Conservation (phyloP, 441 rosid genomes). For the Raphanus hybrid region DNA sequence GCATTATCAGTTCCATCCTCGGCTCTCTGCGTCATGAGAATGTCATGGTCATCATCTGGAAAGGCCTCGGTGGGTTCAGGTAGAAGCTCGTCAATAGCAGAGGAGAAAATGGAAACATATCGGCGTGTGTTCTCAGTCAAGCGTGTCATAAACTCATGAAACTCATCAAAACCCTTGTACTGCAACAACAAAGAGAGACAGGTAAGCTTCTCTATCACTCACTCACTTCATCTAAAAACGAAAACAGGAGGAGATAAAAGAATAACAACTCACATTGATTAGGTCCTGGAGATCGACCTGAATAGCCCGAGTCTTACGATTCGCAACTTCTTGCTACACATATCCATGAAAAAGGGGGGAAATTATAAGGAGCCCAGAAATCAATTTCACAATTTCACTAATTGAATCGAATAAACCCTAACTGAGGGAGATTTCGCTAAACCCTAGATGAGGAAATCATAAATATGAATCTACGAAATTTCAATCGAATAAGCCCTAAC, state of each 20-base stretch:
- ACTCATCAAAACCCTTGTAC: constrained; percentile 72
- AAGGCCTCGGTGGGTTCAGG: constrained; percentile 93
- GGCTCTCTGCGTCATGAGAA: constrained; percentile 90
- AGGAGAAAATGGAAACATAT: constrained; percentile 72
- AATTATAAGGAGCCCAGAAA: neutral
- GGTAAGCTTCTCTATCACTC: neutral
- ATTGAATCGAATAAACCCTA: constrained; percentile 27
- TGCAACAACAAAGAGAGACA: constrained; percentile 33
- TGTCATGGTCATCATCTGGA: constrained; percentile 93
- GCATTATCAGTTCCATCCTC: constrained; percentile 52
- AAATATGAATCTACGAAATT: neutral
- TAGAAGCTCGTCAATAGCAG: constrained; percentile 82
- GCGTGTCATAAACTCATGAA: constrained; percentile 62
- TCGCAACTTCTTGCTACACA: constrained; percentile 85
- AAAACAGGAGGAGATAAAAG: neutral
- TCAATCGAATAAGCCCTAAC: constrained; percentile 13
- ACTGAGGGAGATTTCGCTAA: neutral
- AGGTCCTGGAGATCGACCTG: constrained; percentile 88
- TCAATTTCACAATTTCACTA: neutral
- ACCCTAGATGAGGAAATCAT: neutral
- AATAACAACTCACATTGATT: constrained; percentile 56
- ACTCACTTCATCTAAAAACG: neutral
- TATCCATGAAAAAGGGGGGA: neutral
- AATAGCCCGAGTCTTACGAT: constrained; percentile 74
- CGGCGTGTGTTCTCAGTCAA: constrained; percentile 88